Evolutionary conservation across 2,329 filamentous ascomycete species (phyloP), one percentile per base, ranked within the genome.

Genomic region (Fusarium stilboides): DNA sequence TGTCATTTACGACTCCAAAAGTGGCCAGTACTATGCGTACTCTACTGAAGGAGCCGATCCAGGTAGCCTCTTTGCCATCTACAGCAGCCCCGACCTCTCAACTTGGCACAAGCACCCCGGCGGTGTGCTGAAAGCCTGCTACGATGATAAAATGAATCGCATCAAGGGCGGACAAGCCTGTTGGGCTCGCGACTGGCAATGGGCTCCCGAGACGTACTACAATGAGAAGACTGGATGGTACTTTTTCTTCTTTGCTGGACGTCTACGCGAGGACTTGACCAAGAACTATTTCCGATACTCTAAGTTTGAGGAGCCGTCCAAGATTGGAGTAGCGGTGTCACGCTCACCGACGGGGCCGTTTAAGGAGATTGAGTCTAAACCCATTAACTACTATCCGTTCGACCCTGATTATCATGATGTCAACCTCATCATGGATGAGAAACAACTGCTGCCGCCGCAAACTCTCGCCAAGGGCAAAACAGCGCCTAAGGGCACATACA

Each of bases 391-490:
- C 51, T 79, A 78, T 40, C 78, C 78, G 0, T 80, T 78, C 55
- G 78, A 80, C 58, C 78, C 78, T 0, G 63, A 74, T 17, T 80
- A 80, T 54, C 70, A 77, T 47, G 78, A 80, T 50, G 74, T 80
- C 47, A 80, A 80, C 53, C 78, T 80, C 37, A 78, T 80, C 46
- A 80, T 80, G 78, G 76, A 79, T 56, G 68, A 77, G 36, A 62
- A 74, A 56, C 78, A 80, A 46, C 75, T 77, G 77, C 60, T 76
- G 17, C 78, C 78, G 1, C 78, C 78, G 1, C 69, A 74, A 42
- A 77, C 49, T 36, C 69, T 71, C 2, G 61, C 64, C 5, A 42
- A 77, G 20, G 78, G 78, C 1, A 44, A 68, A 20, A 74, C 57
- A 0, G 78, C 78, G 13, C 78, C 77, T 1, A 78, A 70, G 57